Evolutionary conservation across 2,329 filamentous ascomycete species (phyloP).

Genomic region (Colletotrichum caudatum): DNA sequence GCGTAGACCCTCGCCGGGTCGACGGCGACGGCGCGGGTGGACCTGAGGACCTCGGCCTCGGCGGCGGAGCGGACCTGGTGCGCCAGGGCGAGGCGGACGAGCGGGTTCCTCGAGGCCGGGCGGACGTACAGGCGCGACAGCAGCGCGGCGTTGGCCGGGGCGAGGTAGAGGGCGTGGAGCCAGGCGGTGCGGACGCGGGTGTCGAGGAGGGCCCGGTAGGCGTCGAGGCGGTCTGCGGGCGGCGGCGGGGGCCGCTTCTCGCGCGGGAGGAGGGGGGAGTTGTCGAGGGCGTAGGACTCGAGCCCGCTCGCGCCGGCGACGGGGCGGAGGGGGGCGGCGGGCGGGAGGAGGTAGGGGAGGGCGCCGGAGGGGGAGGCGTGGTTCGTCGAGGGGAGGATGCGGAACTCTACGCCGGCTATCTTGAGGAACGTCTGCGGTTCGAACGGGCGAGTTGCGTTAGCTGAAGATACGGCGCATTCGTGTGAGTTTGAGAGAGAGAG

Average conservation of each 20-base stretch:
- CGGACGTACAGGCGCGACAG: constrained; percentile 78
- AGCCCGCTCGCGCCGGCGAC: constrained; percentile 73
- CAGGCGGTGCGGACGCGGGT: constrained; percentile 85
- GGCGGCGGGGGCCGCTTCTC: constrained; percentile 34
- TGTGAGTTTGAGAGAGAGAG: no score
- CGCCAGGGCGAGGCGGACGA: constrained; percentile 73
- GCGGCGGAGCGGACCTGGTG: constrained; percentile 80
- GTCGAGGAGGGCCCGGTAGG: constrained; percentile 83
- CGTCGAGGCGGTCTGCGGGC: constrained; percentile 69
- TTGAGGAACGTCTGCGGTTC: constrained; percentile 79
- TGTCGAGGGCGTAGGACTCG: constrained; percentile 73
- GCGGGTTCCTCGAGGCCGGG: constrained; percentile 67
- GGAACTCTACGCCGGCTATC: constrained; percentile 77
- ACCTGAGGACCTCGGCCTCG: constrained; percentile 77
- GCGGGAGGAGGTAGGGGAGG: constrained; percentile 86
- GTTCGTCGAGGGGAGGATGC: constrained; percentile 81
- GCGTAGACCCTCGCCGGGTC: constrained; percentile 54
- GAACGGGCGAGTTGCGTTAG: constrained; percentile 23
- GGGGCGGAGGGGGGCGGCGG: constrained; percentile 52
- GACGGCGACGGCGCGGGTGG: constrained; percentile 56
- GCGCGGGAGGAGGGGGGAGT: constrained; percentile 48
- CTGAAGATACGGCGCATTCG: not conserved
- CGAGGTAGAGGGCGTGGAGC: constrained; percentile 87
- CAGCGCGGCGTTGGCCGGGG: constrained; percentile 73
- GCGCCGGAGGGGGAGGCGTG: constrained; percentile 91